Evolutionary conservation across 192 early-diverging fungal species (phyloP).

Genomic region (Endogone sp.): DNA sequence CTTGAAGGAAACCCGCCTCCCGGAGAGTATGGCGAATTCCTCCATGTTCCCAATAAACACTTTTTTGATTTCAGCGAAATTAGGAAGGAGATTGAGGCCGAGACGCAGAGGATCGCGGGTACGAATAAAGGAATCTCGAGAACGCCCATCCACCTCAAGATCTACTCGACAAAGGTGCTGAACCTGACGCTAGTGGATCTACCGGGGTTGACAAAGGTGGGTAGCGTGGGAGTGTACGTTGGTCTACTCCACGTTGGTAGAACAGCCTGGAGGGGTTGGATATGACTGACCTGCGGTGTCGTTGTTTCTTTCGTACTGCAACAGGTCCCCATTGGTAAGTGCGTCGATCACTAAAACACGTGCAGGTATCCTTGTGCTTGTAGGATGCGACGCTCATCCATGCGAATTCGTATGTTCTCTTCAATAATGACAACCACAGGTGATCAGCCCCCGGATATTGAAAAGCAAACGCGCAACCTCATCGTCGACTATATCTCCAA

Average conservation of each 20-base stretch:
- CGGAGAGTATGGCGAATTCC: conserved; percentile 62
- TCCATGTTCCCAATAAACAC: conserved; percentile 70
- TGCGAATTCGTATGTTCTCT: too few relatives aligned
- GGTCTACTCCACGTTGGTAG: not conserved
- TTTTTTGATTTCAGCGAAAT: conserved; percentile 77
- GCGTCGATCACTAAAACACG: not conserved
- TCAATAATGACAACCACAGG: too few relatives aligned
- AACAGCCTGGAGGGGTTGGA: not conserved
- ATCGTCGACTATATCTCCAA: conserved; percentile 77
- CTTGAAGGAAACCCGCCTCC: conserved; percentile 4
- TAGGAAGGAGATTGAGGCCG: conserved; percentile 74
- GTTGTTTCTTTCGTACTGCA: not conserved
- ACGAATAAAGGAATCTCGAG: conserved; percentile 76
- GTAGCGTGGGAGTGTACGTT: too few relatives aligned
- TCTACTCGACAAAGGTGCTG: conserved; percentile 72
- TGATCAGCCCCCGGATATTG: conserved; percentile 81
- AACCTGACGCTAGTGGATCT: conserved; percentile 81
- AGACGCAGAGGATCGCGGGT: conserved; percentile 75
- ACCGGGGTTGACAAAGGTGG: conserved; percentile 79
- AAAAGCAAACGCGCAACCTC: conserved; percentile 72
- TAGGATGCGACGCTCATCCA: not conserved
- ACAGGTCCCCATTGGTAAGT: conserved; percentile 36
- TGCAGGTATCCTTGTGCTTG: not conserved
- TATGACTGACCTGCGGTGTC: not conserved
- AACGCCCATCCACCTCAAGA: conserved; percentile 73